Evolutionary conservation across 805 yeast species (phyloP).

Genomic region (Clavispora asparagi): DNA sequence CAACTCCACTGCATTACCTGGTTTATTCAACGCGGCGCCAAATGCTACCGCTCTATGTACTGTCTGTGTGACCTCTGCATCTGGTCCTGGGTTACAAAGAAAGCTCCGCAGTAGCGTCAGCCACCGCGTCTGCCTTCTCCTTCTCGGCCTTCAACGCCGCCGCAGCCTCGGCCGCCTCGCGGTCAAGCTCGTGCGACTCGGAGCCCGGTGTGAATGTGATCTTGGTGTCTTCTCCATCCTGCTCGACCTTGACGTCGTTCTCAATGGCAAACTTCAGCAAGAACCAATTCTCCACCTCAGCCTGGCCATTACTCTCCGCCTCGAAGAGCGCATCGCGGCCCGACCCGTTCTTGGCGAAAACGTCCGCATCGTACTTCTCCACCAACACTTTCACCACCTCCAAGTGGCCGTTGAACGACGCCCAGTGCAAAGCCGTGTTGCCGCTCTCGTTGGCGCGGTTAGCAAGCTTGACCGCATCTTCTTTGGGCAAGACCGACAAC

Average conservation of each 20-base stretch:
- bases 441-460: conserved; percentile 64
- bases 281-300: conserved; percentile 73
- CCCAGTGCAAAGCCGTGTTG: conserved; percentile 97
- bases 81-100: not conserved
- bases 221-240: conserved; percentile 36
- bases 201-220: conserved; percentile 39
- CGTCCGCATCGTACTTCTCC: conserved; percentile 74
- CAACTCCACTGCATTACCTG: not conserved
- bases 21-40: not conserved
- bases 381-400: conserved; percentile 64
- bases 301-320: conserved; percentile 76
- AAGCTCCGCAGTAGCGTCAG: not conserved
- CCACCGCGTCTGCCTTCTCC: conserved; percentile 41
- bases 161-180: conserved; percentile 23
- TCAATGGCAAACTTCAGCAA: conserved; percentile 68
- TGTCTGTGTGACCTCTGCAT: too few relatives aligned
- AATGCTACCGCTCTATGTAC: not conserved
- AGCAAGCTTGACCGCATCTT: conserved; percentile 35
- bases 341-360: conserved; percentile 66
- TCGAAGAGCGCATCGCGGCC: conserved; percentile 85
- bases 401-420: conserved; percentile 80
- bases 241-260: conserved; percentile 43
- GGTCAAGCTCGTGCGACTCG: conserved; percentile 40
- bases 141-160: conserved; percentile 4
- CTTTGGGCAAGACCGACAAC: conserved; percentile 42